Conservation (phyloP, 225 moss, liverwort and hornwort genomes). For the Climacium dendroides region DNA sequence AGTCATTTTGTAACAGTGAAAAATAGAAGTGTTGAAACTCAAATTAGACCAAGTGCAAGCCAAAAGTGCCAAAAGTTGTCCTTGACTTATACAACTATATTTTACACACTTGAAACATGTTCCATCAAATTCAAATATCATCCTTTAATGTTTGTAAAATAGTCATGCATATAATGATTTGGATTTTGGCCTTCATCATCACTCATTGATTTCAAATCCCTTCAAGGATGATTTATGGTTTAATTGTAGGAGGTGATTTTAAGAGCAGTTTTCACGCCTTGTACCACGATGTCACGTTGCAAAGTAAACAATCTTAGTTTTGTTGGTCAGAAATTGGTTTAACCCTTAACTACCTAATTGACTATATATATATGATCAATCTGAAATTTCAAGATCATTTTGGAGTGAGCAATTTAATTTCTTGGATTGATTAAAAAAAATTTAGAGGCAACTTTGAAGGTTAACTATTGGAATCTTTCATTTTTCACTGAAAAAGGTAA, state of each 20-base stretch:
- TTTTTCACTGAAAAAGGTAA: no score
- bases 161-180: fast-evolving
- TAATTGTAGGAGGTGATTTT: neutral
- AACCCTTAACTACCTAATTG: no score
- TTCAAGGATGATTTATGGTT: neutral
- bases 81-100: fast-evolving
- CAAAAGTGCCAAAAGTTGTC: neutral
- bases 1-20: no score
- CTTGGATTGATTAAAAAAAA: no score
- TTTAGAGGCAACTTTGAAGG: no score
- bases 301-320: no score
- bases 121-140: neutral
- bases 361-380: no score
- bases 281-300: fast-evolving
- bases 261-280: fast-evolving
- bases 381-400: no score
- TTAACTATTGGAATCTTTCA: no score
- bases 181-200: neutral
- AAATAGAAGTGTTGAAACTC: neutral
- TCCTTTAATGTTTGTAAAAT: neutral
- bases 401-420: no score
- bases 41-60: neutral
- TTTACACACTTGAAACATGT: neutral
- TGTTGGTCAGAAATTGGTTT: no score
- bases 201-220: neutral